phyloP scores from a whole-genome alignment of 2,329 filamentous ascomycete genomes.

The Aspergillus uvarum region DNA sequence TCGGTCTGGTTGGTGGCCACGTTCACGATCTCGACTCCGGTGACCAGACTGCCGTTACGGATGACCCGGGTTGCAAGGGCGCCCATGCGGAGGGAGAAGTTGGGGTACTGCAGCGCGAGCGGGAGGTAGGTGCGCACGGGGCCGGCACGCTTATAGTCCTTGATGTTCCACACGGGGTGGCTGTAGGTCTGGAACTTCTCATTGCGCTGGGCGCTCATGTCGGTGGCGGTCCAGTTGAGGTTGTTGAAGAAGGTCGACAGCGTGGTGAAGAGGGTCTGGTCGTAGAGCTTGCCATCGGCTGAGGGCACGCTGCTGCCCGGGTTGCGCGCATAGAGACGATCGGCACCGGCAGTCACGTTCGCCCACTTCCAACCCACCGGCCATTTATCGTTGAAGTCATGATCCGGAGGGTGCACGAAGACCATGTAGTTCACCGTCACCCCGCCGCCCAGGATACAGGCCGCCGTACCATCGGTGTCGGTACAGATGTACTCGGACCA shows the following conservation, averaged over 20 bases:
- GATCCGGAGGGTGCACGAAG: conserved; percentile 49
- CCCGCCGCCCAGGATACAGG: conserved; percentile 30
- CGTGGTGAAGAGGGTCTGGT: conserved; percentile 65
- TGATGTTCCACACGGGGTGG: conserved; percentile 67
- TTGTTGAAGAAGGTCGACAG: conserved; percentile 59
- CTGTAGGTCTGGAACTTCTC: conserved; percentile 66
- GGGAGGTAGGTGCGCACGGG: conserved; percentile 71
- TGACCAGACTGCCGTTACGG: conserved; percentile 62
- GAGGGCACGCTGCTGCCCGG: conserved; percentile 68
- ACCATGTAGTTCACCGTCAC: conserved; percentile 31
- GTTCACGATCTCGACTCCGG: conserved; percentile 47
- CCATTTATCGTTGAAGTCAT: conserved; percentile 72
- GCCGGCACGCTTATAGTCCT: conserved; percentile 65
- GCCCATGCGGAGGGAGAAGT: conserved; percentile 67
- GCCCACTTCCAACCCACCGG: conserved; percentile 67
- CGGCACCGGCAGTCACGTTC: conserved; percentile 60
- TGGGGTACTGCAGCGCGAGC: conserved; percentile 57
- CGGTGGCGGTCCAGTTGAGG: conserved; percentile 63
- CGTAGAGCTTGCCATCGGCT: conserved; percentile 64
- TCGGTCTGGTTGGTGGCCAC: conserved; percentile 49
- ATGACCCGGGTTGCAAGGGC: conserved; percentile 65
- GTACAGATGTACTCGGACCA: conserved; percentile 4
- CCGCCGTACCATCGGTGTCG: conserved; percentile 17
- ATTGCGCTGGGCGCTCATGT: conserved; percentile 59
- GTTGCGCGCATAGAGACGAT: conserved; percentile 67